These are phyloP conservation scores for Teratosphaeria gauchensis DNA, from an alignment of 2,329 filamentous ascomycete genomes.

Conservation along the genomic window DNA sequence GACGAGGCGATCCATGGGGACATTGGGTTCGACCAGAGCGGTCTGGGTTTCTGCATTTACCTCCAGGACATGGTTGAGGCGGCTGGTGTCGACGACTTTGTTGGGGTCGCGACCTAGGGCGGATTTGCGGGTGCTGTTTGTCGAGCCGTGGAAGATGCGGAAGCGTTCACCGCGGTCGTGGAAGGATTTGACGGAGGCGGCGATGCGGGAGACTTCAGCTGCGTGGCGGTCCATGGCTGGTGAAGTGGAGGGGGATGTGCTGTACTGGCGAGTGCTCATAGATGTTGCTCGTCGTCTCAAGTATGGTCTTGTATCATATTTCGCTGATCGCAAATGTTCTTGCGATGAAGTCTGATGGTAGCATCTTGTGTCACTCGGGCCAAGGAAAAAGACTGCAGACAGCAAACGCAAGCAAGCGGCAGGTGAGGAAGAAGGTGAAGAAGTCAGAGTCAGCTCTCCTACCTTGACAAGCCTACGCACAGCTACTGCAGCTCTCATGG, in stretches of 20 bases:
- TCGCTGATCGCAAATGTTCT: not conserved
- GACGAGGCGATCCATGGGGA: constrained; percentile 56
- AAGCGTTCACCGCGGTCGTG: constrained; percentile 45
- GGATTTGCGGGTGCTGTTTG: constrained; percentile 60
- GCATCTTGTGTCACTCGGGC: not conserved
- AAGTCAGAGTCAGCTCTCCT: not conserved
- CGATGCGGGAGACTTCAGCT: constrained; percentile 5
- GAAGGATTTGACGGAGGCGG: constrained; percentile 4
- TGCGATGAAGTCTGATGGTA: not conserved
- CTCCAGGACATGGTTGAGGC: constrained; percentile 51
- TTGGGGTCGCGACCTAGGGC: constrained; percentile 21
- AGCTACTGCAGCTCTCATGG: not conserved
- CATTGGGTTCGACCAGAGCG: constrained; percentile 60
- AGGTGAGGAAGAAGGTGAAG: not conserved
- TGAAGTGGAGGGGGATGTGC: not conserved
- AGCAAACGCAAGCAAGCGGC: not conserved
- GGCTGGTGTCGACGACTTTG: constrained; percentile 56
- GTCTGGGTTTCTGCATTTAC: constrained; percentile 46
- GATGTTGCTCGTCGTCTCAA: not conserved
- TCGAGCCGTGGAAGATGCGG: constrained; percentile 68
- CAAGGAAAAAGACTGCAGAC: not conserved
- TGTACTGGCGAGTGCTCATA: not conserved
- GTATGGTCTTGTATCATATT: not conserved
- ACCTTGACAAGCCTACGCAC: not conserved
- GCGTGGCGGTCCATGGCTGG: constrained; percentile 1